These are phyloP conservation scores for Geotrichum citri-aurantii DNA, from an alignment of 1,139 yeast genomes.

Conservation along the genomic window DNA sequence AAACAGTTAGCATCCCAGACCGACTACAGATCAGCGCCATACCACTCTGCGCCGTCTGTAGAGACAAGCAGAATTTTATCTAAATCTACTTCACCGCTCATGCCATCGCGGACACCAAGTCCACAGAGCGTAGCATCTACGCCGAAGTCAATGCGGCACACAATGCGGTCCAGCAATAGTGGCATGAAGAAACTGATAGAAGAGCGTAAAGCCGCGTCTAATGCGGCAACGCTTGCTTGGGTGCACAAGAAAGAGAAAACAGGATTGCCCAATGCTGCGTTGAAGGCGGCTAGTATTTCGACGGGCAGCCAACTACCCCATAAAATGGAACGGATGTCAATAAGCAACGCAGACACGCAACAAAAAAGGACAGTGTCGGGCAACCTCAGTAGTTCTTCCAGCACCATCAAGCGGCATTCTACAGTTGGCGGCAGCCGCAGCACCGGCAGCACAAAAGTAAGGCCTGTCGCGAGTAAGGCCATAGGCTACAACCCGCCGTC, in stretches of 20 bases:
- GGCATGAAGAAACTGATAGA: constrained; percentile 22
- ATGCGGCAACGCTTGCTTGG: constrained; percentile 30
- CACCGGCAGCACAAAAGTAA: not conserved
- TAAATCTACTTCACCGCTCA: constrained; percentile 4
- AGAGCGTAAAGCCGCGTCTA: constrained; percentile 22
- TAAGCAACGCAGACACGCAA: not conserved
- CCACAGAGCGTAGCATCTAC: not conserved
- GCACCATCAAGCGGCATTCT: not conserved
- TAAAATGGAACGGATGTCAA: not conserved
- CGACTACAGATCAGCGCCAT: constrained; percentile 3
- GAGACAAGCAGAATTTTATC: not conserved
- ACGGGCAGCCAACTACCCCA: constrained; percentile 2
- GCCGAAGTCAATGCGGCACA: constrained; percentile 23
- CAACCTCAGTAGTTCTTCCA: not conserved
- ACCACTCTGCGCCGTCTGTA: constrained; percentile 14
- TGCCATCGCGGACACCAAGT: constrained; percentile 7
- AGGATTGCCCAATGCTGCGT: constrained; percentile 8
- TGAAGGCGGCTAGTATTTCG: constrained; percentile 11
- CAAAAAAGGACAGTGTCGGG: not conserved
- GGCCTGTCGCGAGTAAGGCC: not conserved
- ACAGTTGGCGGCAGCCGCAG: not conserved
- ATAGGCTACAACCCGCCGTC: not conserved
- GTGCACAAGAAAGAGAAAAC: constrained; percentile 8
- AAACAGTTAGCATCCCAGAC: constrained; percentile 3
- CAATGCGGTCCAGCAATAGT: constrained; percentile 24